phyloP scores from a whole-genome alignment of 2,329 filamentous ascomycete species.

The Ophiosphaerella herpotricha region DNA sequence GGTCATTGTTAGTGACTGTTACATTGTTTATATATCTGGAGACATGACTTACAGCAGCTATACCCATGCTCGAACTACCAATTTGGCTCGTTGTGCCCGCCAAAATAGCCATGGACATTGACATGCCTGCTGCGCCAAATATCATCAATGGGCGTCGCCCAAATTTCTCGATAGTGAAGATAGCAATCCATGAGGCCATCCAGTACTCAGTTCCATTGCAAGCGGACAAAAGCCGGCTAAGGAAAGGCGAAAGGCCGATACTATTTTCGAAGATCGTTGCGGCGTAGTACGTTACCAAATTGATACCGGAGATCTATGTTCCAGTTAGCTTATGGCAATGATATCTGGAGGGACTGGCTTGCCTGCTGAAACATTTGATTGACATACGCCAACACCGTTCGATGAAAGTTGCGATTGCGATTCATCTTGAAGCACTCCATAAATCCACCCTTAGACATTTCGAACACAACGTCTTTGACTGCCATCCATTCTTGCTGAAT shows the following conservation, averaged over 20 bases:
- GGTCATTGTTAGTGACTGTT: conserved; percentile 11
- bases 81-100: conserved; percentile 39
- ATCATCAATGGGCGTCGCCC: conserved; percentile 46
- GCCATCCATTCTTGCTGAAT: conserved; percentile 43
- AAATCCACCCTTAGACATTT: conserved; percentile 55
- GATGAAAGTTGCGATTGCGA: conserved; percentile 51
- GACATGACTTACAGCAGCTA: conserved; percentile 56
- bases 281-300: conserved; percentile 50
- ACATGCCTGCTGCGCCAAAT: conserved; percentile 45
- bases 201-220: conserved; percentile 50
- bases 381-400: conserved; percentile 49
- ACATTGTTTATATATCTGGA: not conserved
- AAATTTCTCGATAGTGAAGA: conserved; percentile 48
- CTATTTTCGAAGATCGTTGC: conserved; percentile 50
- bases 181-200: conserved; percentile 49
- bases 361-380: conserved; percentile 54
- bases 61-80: conserved; percentile 33
- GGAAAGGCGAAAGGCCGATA: conserved; percentile 43
- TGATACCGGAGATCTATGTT: conserved; percentile 50
- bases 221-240: conserved; percentile 46
- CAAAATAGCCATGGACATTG: conserved; percentile 41
- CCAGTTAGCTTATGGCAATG: conserved; percentile 52
- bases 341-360: not conserved
- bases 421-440: conserved; percentile 63
- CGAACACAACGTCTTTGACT: conserved; percentile 45